These are phyloP conservation scores for Euphrasia arctica DNA, from an alignment of 305 asterid genomes.

Conservation along the genomic window DNA sequence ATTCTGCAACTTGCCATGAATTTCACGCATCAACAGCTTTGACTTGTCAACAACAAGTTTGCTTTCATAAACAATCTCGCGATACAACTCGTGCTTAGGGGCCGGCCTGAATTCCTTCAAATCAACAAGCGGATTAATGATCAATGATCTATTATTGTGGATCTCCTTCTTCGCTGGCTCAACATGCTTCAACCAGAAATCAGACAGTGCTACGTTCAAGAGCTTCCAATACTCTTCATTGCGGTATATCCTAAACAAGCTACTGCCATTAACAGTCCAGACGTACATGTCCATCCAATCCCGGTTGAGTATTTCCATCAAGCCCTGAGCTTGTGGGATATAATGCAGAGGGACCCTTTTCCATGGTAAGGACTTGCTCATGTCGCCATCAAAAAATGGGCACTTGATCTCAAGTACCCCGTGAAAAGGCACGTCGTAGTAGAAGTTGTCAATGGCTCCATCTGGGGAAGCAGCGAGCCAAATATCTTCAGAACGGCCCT, in stretches of 20 bases:
- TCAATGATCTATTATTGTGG: conserved; percentile 26
- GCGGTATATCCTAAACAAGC: conserved; percentile 66
- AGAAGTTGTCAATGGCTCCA: conserved; percentile 43
- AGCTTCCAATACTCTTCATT: conserved; percentile 61
- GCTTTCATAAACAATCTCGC: conserved; percentile 45
- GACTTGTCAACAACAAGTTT: conserved; percentile 49
- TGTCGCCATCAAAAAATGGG: conserved; percentile 62
- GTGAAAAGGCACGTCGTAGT: conserved; percentile 41
- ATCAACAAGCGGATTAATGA: conserved; percentile 53
- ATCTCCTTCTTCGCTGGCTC: conserved; percentile 66
- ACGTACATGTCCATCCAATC: conserved; percentile 87
- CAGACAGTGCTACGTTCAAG: conserved; percentile 60
- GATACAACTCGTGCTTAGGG: conserved; percentile 53
- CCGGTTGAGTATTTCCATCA: conserved; percentile 80
- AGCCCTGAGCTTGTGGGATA: conserved; percentile 87
- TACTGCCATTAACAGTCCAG: conserved; percentile 74
- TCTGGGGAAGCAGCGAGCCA: conserved; percentile 87
- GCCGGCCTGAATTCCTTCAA: conserved; percentile 46
- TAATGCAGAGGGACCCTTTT: conserved; percentile 60
- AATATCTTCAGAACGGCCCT: conserved; percentile 35
- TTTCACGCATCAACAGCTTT: conserved; percentile 50
- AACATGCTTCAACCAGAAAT: conserved; percentile 92
- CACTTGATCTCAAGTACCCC: conserved; percentile 83
- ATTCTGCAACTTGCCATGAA: conserved; percentile 42
- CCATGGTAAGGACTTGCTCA: conserved; percentile 51